Evolutionary conservation across 1,284 basidiomycete species (phyloP).

Genomic region (Tremellales sp.): DNA sequence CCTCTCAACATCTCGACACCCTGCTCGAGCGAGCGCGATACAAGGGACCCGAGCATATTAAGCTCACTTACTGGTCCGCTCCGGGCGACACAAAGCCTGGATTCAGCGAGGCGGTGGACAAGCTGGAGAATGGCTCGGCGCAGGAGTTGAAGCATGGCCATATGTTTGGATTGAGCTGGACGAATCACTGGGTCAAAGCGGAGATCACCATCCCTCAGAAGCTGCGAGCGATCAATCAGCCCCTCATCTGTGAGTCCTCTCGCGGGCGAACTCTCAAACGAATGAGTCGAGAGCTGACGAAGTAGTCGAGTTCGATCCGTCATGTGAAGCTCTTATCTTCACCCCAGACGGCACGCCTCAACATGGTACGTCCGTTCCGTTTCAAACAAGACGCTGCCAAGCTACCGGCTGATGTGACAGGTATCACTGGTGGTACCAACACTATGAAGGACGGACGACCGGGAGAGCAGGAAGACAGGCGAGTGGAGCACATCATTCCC

Average conservation of each 20-base stretch:
- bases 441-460: conserved; percentile 66
- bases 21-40: conserved; percentile 65
- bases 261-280: background rate
- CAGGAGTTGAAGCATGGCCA: background rate
- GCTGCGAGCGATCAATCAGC: conserved; percentile 73
- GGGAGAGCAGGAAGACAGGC: conserved; percentile 71
- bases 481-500: conserved; percentile 85
- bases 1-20: conserved; percentile 69
- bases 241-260: conserved; percentile 67
- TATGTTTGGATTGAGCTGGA: conserved; percentile 46
- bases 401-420: background rate
- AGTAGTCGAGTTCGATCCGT: conserved; percentile 82
- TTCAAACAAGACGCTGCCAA: background rate
- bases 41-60: conserved; percentile 60
- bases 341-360: conserved; percentile 67
- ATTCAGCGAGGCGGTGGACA: conserved; percentile 63
- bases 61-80: conserved; percentile 76
- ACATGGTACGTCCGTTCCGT: conserved; percentile 54
- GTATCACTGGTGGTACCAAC: background rate
- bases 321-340: conserved; percentile 86
- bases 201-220: conserved; percentile 50
- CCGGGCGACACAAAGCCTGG: conserved; percentile 69
- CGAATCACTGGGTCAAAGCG: conserved; percentile 88
- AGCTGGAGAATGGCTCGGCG: background rate
- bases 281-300: background rate